Percentiles rank a stretch among this genome's conserved stretches.
Evolutionary conservation across 495 filamentous ascomycete species (phyloP).

Genomic region (Amphirosellinia nigrospora): DNA sequence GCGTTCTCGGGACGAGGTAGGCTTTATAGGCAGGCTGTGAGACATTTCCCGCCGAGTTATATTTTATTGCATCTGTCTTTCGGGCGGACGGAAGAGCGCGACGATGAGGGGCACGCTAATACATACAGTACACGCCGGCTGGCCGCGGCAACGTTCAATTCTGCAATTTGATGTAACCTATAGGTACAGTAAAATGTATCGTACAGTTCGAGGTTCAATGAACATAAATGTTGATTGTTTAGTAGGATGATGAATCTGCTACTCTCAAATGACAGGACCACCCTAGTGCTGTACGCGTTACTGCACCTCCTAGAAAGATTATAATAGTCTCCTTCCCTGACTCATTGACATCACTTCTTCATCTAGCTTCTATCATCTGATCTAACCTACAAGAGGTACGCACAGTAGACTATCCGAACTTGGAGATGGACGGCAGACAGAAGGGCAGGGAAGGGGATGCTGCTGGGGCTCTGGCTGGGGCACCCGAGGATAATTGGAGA

Average conservation of each 20-base stretch:
- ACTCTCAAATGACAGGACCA: not conserved
- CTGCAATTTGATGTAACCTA: not conserved
- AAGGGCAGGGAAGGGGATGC: constrained; percentile 10
- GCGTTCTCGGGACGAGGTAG: not conserved
- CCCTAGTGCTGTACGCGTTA: not conserved
- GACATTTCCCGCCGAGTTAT: not conserved
- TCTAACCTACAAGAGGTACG: too few species aligned
- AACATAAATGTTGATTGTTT: not conserved
- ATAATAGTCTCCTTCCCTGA: not conserved
- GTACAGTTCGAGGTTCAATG: not conserved
- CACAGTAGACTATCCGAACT: too few species aligned
- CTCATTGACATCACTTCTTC: constrained; percentile 1
- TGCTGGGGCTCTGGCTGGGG: too few species aligned
- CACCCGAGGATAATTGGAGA: not conserved
- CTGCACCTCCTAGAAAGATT: not conserved
- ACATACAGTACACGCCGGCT: constrained; percentile 4
- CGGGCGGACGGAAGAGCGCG: constrained; percentile 18
- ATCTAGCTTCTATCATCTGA: not conserved
- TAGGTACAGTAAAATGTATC: too few species aligned
- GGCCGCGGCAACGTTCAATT: not conserved
- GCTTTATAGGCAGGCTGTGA: constrained; percentile 1
- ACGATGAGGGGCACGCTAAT: constrained; percentile 25
- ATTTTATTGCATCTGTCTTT: constrained; percentile 6
- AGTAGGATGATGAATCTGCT: not conserved
- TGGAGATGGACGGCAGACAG: constrained; percentile 1